Evolutionary conservation across 805 yeast genomes (phyloP), one percentile per base, ranked within the genome.

Genomic region (Hanseniaspora lachancei): DNA sequence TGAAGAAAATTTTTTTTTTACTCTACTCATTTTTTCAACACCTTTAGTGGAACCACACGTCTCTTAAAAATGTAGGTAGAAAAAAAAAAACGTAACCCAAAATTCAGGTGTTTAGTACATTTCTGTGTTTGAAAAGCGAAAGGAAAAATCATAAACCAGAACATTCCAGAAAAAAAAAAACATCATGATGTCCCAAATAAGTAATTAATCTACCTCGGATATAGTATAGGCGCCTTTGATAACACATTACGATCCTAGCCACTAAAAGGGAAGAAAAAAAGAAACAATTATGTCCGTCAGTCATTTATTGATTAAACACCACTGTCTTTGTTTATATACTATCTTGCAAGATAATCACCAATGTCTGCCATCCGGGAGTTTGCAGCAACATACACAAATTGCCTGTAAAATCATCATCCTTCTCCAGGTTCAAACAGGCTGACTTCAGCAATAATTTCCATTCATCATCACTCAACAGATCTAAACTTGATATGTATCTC

Each of bases 291-390:
- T 40, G 27, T 40, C 43, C 43, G 43, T 12, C 21, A n/a, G 9
- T 3, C 27, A 40, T 20, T 5, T 21, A 20, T 20, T 40, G 27
- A 40, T 40, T 40, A 20, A 24, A 15, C 32, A 18, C 20, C 29
- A 27, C 29, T 27, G 9, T 27, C 3, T 5, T 35, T 24, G 12
- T 7, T 21, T 50, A 56, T 10, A 63, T 60, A 50, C 68, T 67
- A 54, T 66, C 69, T 55, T 69, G 69, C 32, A 74, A 63, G 44
- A 80, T 79, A 41, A 89, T 78, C 36, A 81, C 66, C 57, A 88
- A 70, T 1, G 95, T 85, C 73, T 82, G 84, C 96, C 96, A 88
- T 0, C 93, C 93, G 0, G 85, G 81, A 27, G 78, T 67, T 9
- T 68, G 60, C 16, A 62, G 57, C 20, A 68, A 55, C 58, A 65